Conservation (phyloP, 139 green algal species). For the Nannochloris sp. region DNA sequence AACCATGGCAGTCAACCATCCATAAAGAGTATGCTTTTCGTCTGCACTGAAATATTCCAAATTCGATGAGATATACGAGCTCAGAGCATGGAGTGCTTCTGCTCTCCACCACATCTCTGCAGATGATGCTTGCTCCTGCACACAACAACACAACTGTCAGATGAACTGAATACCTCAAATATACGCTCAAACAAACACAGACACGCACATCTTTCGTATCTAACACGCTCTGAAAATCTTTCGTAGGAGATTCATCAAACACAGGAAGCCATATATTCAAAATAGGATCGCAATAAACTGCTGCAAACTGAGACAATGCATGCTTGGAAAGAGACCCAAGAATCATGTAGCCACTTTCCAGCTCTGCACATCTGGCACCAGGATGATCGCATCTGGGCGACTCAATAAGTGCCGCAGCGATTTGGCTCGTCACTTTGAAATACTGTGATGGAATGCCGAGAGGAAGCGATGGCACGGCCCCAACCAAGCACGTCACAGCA, state of each 20-base stretch:
- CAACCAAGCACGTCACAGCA: conserved; percentile 47
- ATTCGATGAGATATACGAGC: conserved; percentile 29
- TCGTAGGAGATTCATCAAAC: conserved; percentile 29
- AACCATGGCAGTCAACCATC: no score
- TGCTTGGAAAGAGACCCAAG: conserved; percentile 43
- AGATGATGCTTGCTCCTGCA: conserved; percentile 41
- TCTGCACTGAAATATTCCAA: no score
- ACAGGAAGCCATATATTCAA: conserved; percentile 43
- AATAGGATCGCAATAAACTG: conserved; percentile 10
- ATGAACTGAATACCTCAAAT: no score
- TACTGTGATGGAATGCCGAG: conserved; percentile 56
- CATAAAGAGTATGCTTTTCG: no score
- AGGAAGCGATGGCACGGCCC: conserved; percentile 35
- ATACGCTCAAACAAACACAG: no score
- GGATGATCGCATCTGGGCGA: conserved; percentile 2
- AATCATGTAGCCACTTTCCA: conserved; percentile 63
- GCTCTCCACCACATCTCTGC: conserved; percentile 66
- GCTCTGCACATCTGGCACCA: conserved; percentile 24
- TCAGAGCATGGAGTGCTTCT: conserved; percentile 56
- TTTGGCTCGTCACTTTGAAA: conserved; percentile 25
- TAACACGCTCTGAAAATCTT: conserved; percentile 25
- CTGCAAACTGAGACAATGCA: conserved; percentile 10
- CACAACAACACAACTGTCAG: no score
- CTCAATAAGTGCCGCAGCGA: conserved; percentile 43
- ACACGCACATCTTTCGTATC: conserved; percentile 4